A percentile compares a stretch with the other conserved stretches of the same genome.
These are phyloP conservation scores for Dicorynia guianensis DNA, from an alignment of 306 rosid genomes.

Conservation along the genomic window DNA sequence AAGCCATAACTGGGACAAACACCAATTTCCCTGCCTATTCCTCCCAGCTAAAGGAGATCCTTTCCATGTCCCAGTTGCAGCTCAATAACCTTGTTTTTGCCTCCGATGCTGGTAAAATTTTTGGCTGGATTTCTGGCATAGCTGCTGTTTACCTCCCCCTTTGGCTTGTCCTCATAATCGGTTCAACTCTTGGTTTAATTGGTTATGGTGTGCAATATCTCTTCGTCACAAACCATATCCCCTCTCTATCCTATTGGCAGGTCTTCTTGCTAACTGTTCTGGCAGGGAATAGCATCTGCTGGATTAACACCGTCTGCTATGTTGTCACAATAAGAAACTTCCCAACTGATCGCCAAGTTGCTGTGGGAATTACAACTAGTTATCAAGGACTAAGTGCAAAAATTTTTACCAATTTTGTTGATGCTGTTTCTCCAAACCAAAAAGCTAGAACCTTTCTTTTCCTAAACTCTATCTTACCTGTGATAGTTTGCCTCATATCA, in stretches of 20 bases:
- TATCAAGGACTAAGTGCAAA: slow-evolving; percentile 85
- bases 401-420: slow-evolving; percentile 63
- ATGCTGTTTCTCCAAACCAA: slow-evolving; percentile 35
- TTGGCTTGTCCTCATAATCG: slow-evolving; percentile 78
- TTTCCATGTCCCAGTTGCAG: slow-evolving; percentile 73
- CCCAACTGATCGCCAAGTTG: slow-evolving; percentile 42
- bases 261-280: slow-evolving; percentile 67
- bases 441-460: slow-evolving; percentile 60
- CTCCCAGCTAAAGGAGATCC: slow-evolving; percentile 66
- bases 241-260: slow-evolving; percentile 63
- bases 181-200: slow-evolving; percentile 64
- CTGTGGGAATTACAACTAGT: slow-evolving; percentile 56
- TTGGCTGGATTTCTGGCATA: slow-evolving; percentile 75
- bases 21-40: slow-evolving; percentile 85
- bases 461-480: slow-evolving; percentile 63
- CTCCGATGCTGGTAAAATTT: slow-evolving; percentile 84
- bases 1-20: slow-evolving; percentile 83
- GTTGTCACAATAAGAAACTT: slow-evolving; percentile 49
- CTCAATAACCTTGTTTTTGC: slow-evolving; percentile 94
- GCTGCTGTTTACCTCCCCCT: slow-evolving; percentile 73
- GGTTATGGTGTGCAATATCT: slow-evolving; percentile 87
- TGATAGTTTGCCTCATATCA: slow-evolving; percentile 41
- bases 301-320: slow-evolving; percentile 61
- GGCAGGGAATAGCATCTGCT: slow-evolving; percentile 87
- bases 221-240: slow-evolving; percentile 53